Evolutionary conservation across 2,329 filamentous ascomycete genomes (phyloP), one percentile per base, ranked within the genome.

Genomic region (Diaporthe ampelina): DNA sequence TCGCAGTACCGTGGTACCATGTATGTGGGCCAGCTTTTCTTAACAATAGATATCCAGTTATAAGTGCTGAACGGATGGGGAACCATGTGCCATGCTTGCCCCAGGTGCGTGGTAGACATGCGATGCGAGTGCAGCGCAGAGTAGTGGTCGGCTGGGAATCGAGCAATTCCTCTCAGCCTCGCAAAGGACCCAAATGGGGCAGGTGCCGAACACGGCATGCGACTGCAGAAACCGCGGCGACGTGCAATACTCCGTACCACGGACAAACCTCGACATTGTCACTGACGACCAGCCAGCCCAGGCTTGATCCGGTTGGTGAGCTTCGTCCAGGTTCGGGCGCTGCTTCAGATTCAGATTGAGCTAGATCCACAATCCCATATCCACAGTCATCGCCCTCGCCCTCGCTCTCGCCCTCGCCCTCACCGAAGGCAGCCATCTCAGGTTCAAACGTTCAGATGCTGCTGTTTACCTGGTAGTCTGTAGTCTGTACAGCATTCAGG

Each of bases 261-360:
- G 63, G 63, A 54, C 63, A 68, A 68, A 68, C 63, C 45, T 67
- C 61, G 29, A 68, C 63, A 68, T 13, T 13, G n/a, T 37, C 48
- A 35, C n/a, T 37, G 21, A 26, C 45, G 32, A 15, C 63, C 32
- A 68, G 63, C 40, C 40, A 43, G 40, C 40, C 40, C 40, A 43
- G 40, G 40, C 48, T 40, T 68, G 48, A 68, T 68, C 32, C 63
- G 63, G 63, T 68, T 68, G 63, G 63, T 54, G 48, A 68, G 63
- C 63, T 54, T 68, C 32, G 63, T 26, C 48, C 32, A 54, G n/a
- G 63, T 40, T 68, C 63, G n/a, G 32, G 32, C 40, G 63, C 45
- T 40, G 63, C 63, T 40, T 54, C 63, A 54, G 63, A 54, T 40
- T 54, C 63, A 68, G 63, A 68, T 54, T 68, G 63, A 68, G 45